phyloP scores from a whole-genome alignment of 2,329 filamentous ascomycete species.

The Verticillium longisporum region DNA sequence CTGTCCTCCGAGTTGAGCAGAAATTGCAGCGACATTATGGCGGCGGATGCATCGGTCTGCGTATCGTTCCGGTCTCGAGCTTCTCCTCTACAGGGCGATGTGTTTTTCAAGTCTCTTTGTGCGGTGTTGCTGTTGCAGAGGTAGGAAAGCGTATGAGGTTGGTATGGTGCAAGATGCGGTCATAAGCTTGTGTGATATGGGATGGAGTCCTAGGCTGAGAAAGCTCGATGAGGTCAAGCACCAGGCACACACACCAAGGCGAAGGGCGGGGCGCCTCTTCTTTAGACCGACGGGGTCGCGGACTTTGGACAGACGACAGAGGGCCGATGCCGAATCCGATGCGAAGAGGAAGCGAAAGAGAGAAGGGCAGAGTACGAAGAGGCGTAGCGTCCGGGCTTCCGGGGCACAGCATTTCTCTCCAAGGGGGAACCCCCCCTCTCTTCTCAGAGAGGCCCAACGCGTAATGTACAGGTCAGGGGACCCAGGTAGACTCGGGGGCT shows the following conservation, averaged over 20 bases:
- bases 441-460: too few species aligned
- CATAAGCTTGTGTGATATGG: neutral
- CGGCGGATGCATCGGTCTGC: neutral
- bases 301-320: neutral
- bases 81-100: neutral
- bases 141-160: neutral
- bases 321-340: neutral
- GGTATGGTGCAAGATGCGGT: too few species aligned
- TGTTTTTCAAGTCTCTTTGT: neutral
- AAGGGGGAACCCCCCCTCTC: neutral
- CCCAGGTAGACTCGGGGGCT: too few species aligned
- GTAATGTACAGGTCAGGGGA: neutral
- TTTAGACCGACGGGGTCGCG: neutral
- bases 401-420: neutral
- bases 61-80: neutral
- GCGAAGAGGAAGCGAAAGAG: neutral
- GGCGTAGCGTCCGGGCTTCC: neutral
- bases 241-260: neutral
- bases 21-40: constrained; percentile 1
- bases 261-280: neutral
- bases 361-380: neutral
- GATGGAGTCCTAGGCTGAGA: too few species aligned
- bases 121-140: neutral
- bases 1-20: constrained; percentile 1
- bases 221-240: neutral